These are phyloP conservation scores for Auriscalpium microsporum DNA, from an alignment of 768 basidiomycete genomes.

Conservation along the genomic window DNA sequence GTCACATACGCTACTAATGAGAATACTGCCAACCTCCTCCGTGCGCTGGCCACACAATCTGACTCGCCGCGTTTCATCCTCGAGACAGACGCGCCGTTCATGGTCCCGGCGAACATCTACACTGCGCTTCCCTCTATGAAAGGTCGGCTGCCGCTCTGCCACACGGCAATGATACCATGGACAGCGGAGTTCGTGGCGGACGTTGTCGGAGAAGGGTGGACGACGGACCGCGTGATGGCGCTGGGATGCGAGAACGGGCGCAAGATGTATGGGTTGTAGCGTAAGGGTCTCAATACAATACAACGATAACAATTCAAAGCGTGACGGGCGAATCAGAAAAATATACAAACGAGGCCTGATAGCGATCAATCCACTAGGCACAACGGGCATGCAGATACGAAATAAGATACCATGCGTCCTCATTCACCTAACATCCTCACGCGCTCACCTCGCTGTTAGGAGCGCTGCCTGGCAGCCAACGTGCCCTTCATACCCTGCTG, in stretches of 20 bases:
- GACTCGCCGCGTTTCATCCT: constrained; percentile 37
- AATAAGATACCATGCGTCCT: too few relatives aligned
- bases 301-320: too few relatives aligned
- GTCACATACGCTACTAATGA: constrained; percentile 71
- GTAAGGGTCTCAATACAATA: too few relatives aligned
- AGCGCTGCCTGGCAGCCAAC: too few relatives aligned
- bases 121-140: constrained; percentile 39
- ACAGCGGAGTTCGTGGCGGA: constrained; percentile 66
- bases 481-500: too few relatives aligned
- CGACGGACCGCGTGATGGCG: constrained; percentile 47
- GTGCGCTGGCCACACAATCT: constrained; percentile 25
- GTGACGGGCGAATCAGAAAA: too few relatives aligned
- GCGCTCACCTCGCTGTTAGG: too few relatives aligned
- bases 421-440: too few relatives aligned
- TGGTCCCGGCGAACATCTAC: constrained; percentile 75
- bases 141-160: constrained; percentile 61
- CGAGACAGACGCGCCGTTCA: constrained; percentile 85
- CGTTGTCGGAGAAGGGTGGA: constrained; percentile 37
- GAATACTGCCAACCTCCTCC: constrained; percentile 63
- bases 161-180: constrained; percentile 82
- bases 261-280: constrained; percentile 44
- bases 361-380: too few relatives aligned
- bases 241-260: constrained; percentile 58
- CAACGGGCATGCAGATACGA: too few relatives aligned
- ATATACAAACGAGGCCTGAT: too few relatives aligned